Base-by-base conservation (phyloP, 495 filamentous ascomycete genomes). In the Neurospora tetrasperma region DNA sequence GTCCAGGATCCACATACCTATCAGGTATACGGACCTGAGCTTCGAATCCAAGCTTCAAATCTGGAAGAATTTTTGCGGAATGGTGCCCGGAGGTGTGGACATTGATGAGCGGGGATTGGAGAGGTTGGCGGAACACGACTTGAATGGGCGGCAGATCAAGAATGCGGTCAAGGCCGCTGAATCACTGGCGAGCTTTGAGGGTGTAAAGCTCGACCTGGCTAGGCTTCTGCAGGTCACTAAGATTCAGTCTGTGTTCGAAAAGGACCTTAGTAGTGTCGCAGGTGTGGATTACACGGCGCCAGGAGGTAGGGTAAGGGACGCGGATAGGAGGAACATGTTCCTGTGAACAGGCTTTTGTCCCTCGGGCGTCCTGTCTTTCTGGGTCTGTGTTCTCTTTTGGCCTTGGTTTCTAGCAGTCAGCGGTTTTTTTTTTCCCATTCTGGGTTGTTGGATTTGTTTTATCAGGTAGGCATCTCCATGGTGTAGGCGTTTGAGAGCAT, bases 121-220 rank as follows among this genome's bases (percentile, higher is more conserved):
- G 9, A 71, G 71, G 7, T 80, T 90, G 40, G 83, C 84, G 2
- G 74, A 75, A n/a, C 76, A 83, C 71, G 79, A 84, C 14, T 74
- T 90, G 78, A 90, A 90, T 77, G 88, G 89, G 0, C 78, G 88
- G 23, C 85, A 90, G 80, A 90, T 91, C 76, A 88, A 89, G 82
- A 91, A 90, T 76, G 80, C 87, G 16, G 76, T 91, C 71, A 89
- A 89, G 81, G 86, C 84, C 4, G 87, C 87, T 5, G 77, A 81
- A 72, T 78, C 76, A 43, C 74, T 83, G 68, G 81, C 81, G 7
- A 75, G 76, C 6, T 82, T 79, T 72, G 77, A 81, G 31, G 70
- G 72, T 7, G 75, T 73, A 5, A 74, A 75, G 69, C 68, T 83
- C 0, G 78, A 80, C 43, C 71, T 79, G 38, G 71, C 72, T 9